Base-by-base conservation (phyloP, 2,329 filamentous ascomycete genomes). In the Xylaria arbuscula region DNA sequence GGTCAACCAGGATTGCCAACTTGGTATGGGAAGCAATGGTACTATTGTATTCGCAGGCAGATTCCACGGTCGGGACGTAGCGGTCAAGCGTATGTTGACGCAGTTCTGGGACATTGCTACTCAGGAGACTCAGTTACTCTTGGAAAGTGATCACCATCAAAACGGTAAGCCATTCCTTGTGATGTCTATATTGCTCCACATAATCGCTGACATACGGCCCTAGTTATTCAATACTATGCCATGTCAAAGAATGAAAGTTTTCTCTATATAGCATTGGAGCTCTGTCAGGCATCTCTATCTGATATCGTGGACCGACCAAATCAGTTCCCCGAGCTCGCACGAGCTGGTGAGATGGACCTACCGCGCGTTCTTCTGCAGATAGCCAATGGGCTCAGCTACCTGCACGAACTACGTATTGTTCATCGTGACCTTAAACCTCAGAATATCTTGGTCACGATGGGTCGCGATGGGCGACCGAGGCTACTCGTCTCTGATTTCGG, bases 391-490 rank as follows among this genome's bases (percentile, higher is more conserved):
- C 88, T 99, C 36, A 90, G 91, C 66, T 94, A 98, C 79, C 84
- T 99, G 10, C 96, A 99, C 80, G 91, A 90, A 19, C 86, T 98
- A 51, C 92, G 96, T 69, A 98, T 99, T 76, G 97, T 99, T 2
- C 96, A 99, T 79, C 92, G 96, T 62, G 96, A 99, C 77, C 88
- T 99, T 76, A 99, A 99, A 79, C 96, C 96, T 0, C 96, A 99
- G 76, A 99, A 99, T 74, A 98, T 99, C 59, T 85, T 99, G 1
- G 94, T 98, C 67, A 88, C 89, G 40, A 90, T 91, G 83, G 89
- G 87, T 72, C 89, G 91, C 73, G 86, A 89, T 67, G 88, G 88
- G 50, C 88, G 86, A 42, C 90, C 94, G 28, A 91, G 95, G n/a
- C 86, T 99, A 45, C 88, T 99, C 4, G 97, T 99, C 42, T 98